Percentiles rank a stretch among this genome's conserved stretches.
Evolutionary conservation across 2,329 filamentous ascomycete genomes (phyloP).

Genomic region (Colletotrichum sojae): DNA sequence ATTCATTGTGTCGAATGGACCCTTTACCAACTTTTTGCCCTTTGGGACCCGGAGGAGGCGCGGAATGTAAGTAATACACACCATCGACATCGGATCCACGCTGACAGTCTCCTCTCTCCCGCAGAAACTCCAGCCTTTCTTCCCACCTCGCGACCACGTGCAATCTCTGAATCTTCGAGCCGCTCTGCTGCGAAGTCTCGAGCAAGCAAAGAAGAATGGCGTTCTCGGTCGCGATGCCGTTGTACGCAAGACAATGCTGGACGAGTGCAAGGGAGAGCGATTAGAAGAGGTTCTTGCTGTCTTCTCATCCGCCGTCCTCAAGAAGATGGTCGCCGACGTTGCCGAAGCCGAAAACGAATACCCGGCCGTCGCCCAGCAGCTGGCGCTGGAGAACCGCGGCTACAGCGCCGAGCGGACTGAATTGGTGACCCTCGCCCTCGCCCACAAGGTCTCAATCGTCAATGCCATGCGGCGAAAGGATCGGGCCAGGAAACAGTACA

Average conservation of each 20-base stretch:
- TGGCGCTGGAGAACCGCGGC: constrained; percentile 73
- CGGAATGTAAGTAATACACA: constrained; percentile 70
- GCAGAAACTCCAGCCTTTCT: constrained; percentile 90
- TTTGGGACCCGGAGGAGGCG: constrained; percentile 86
- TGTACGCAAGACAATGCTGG: constrained; percentile 93
- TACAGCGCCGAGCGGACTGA: constrained; percentile 67
- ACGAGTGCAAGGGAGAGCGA: constrained; percentile 94
- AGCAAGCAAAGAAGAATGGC: constrained; percentile 90
- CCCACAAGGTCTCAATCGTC: constrained; percentile 78
- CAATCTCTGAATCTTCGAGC: constrained; percentile 93
- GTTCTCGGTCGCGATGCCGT: constrained; percentile 83
- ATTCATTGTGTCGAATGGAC: constrained; percentile 91
- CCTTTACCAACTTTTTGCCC: constrained; percentile 85
- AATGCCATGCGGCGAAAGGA: constrained; percentile 72
- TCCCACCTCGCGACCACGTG: constrained; percentile 89
- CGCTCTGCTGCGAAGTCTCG: constrained; percentile 84
- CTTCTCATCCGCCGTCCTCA: constrained; percentile 88
- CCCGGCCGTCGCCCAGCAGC: constrained; percentile 64
- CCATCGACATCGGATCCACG: not conserved
- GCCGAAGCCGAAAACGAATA: constrained; percentile 54
- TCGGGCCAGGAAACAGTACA: constrained; percentile 70
- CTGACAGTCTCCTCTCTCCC: not conserved
- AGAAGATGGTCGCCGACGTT: constrained; percentile 71
- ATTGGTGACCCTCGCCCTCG: constrained; percentile 78
- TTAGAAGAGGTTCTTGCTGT: constrained; percentile 87